phyloP scores from a whole-genome alignment of 2,329 filamentous ascomycete species.

The Westerdykella ornata region DNA sequence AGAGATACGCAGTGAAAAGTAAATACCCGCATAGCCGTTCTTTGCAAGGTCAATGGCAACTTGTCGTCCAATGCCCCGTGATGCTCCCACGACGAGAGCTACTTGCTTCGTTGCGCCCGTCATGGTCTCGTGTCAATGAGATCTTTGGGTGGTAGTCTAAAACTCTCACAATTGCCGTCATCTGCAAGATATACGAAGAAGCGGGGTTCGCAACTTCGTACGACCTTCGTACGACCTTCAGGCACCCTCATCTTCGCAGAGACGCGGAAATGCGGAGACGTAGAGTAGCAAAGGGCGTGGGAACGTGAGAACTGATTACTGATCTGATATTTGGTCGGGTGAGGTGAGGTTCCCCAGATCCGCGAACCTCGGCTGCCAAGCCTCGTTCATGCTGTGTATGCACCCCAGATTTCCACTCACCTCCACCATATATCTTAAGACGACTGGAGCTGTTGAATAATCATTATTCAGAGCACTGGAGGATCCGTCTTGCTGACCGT shows the following conservation, averaged over 20 bases:
- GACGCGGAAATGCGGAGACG: no score
- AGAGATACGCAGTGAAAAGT: neutral
- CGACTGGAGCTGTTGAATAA: no score
- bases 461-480: no score
- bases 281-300: no score
- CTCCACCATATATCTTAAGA: neutral
- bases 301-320: constrained; percentile 7
- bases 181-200: no score
- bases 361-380: constrained; percentile 25
- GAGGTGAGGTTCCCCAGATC: constrained; percentile 1
- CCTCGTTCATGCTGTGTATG: constrained; percentile 1
- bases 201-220: no score
- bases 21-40: constrained; percentile 61
- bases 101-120: constrained; percentile 42
- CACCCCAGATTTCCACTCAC: neutral
- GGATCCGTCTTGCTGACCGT: neutral
- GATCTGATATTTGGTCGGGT: constrained; percentile 5
- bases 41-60: constrained; percentile 69
- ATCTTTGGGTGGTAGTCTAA: neutral
- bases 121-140: constrained; percentile 5
- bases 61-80: constrained; percentile 73
- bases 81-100: constrained; percentile 67
- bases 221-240: no score
- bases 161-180: neutral
- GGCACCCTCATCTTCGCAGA: no score